Conservation (phyloP, 495 filamentous ascomycete genomes). For the Penicillium flavigenum region DNA sequence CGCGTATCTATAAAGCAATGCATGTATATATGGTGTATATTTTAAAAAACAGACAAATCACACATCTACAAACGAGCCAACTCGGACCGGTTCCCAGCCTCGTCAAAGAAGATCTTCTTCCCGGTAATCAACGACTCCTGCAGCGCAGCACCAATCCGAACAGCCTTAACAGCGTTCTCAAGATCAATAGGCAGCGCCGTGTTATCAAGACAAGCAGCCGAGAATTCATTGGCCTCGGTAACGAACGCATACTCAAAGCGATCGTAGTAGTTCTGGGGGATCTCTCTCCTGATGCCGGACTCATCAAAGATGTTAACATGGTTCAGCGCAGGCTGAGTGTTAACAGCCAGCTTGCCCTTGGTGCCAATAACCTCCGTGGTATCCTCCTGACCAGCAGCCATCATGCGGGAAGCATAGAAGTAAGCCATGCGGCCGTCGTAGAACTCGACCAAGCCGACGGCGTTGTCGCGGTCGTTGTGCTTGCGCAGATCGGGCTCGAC, state of each 20-base stretch:
- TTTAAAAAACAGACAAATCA: not conserved
- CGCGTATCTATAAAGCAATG: not conserved
- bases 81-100: slow-evolving; percentile 44
- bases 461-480: slow-evolving; percentile 62
- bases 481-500: slow-evolving; percentile 59
- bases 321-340: slow-evolving; percentile 51
- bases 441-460: slow-evolving; percentile 63
- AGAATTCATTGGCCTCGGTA: slow-evolving; percentile 61
- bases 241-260: slow-evolving; percentile 64
- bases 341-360: slow-evolving; percentile 58
- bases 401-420: slow-evolving; percentile 60
- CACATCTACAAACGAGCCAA: slow-evolving; percentile 16
- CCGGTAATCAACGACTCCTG: slow-evolving; percentile 58
- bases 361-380: slow-evolving; percentile 65
- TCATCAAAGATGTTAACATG: slow-evolving; percentile 54
- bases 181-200: slow-evolving; percentile 54
- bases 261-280: slow-evolving; percentile 59
- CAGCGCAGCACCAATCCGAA: slow-evolving; percentile 59
- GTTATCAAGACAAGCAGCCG: slow-evolving; percentile 52
- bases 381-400: slow-evolving; percentile 64
- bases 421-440: slow-evolving; percentile 60
- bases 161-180: slow-evolving; percentile 55
- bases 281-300: slow-evolving; percentile 52
- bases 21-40: not conserved
- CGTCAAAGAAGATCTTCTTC: slow-evolving; percentile 58